Evolutionary conservation across 1,284 basidiomycete species (phyloP), one percentile per base, ranked within the genome.

Genomic region (Pterula multifida): DNA sequence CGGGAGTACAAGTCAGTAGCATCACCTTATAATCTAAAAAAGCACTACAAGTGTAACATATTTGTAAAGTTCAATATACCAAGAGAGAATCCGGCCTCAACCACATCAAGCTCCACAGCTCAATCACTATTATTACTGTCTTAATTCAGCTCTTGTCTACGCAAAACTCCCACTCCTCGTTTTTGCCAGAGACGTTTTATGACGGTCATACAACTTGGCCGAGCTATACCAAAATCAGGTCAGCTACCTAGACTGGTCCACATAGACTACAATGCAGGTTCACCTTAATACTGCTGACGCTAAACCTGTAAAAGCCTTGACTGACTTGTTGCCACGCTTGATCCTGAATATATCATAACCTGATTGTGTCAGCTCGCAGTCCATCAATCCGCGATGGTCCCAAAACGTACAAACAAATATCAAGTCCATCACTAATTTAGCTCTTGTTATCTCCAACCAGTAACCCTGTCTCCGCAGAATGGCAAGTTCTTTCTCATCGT

Each of bases 351-450:
- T 64, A 47, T 79, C 73, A 55, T 73, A 79, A 3, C 75, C 78
- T 79, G 54, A 15, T 9, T 2, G 36, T 6, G 11, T 4, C 24
- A 23, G n/a, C 44, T 36, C 28, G 25, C 1, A 13, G 45, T 48
- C 23, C 26, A 45, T 12, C 13, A 35, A 39, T 22, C 39, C 28
- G 19, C 28, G 28, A 23, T 39, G 26, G n/a, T 24, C 45, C 24
- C 11, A 2, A 49, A 13, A 78, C 86, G 68, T 60, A 90, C 86
- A 87, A 61, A 88, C 86, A 64, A 89, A 90, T 55, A 88, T 74
- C 52, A 90, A 66, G 63, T 90, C 86, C 82, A 89, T 86, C 26
- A 76, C 57, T 52, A 90, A 68, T 68, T 90, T 90, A 50, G 71
- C 66, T 50, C 81, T 68, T 24, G 80, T 74, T 42, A 85, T 64